phyloP scores from a whole-genome alignment of 202 grass and related monocot species.

The Carex sylvatica region DNA sequence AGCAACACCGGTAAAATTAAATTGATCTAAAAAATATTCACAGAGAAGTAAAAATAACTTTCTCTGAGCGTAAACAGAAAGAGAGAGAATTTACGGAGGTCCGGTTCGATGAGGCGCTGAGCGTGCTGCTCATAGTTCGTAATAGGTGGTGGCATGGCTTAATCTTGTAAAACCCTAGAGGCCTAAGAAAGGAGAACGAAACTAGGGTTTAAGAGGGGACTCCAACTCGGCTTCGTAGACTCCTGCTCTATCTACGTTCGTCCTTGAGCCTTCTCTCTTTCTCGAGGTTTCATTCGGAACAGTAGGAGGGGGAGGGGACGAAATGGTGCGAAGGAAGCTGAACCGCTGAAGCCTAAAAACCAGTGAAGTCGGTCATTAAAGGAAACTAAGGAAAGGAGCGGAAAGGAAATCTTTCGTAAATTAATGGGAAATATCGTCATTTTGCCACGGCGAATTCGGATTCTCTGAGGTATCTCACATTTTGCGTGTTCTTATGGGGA shows the following conservation, averaged over 20 bases:
- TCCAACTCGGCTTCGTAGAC: not conserved
- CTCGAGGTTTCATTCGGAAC: constrained; percentile 18
- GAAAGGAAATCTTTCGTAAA: not conserved
- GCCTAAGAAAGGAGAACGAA: not conserved
- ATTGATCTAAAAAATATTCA: not conserved
- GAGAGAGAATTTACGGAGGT: constrained; percentile 46
- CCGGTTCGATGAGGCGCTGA: constrained; percentile 76
- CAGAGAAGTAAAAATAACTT: not conserved
- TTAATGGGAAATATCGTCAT: not conserved
- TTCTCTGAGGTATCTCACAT: no score
- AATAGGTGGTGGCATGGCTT: constrained; percentile 86
- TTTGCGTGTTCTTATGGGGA: no score
- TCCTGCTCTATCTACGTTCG: not conserved
- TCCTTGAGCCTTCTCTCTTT: not conserved
- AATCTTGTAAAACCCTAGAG: constrained; percentile 2
- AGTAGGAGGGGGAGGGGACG: not conserved
- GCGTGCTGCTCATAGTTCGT: constrained; percentile 92
- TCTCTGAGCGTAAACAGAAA: not conserved
- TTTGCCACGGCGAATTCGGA: not conserved
- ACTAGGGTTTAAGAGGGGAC: constrained; percentile 32
- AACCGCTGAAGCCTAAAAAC: not conserved
- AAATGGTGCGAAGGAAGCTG: not conserved
- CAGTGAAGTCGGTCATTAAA: not conserved
- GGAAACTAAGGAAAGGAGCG: no score
- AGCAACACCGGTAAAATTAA: not conserved